Conservation (phyloP, 2,329 filamentous ascomycete genomes). For the Penicillium janthinellum region DNA sequence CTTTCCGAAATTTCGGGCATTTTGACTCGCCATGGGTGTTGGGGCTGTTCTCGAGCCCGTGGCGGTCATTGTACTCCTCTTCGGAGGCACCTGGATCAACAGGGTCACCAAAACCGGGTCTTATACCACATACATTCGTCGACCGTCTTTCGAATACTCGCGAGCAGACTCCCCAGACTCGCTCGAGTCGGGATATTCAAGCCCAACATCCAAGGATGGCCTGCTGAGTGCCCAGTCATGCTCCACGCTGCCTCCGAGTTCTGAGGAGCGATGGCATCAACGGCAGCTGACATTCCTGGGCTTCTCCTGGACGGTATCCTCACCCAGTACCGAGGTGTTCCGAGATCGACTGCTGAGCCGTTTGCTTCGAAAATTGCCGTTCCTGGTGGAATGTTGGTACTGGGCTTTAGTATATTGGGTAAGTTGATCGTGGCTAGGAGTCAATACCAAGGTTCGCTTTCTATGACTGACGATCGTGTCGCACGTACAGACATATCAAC, state of each 20-base stretch:
- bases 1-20: neutral
- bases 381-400: slow-evolving; percentile 75
- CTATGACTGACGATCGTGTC: neutral
- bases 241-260: slow-evolving; percentile 42
- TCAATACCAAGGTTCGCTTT: neutral
- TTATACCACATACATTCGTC: slow-evolving; percentile 19
- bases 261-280: slow-evolving; percentile 54
- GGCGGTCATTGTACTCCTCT: slow-evolving; percentile 61
- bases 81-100: slow-evolving; percentile 65
- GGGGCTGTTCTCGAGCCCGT: slow-evolving; percentile 64
- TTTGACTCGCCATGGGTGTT: slow-evolving; percentile 50
- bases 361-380: slow-evolving; percentile 67
- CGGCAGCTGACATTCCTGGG: slow-evolving; percentile 52
- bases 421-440: slow-evolving; percentile 33
- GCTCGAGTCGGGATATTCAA: slow-evolving; percentile 45
- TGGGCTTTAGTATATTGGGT: slow-evolving; percentile 79
- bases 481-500: slow-evolving; percentile 66
- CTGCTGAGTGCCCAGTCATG: slow-evolving; percentile 35
- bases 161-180: slow-evolving; percentile 40
- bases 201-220: slow-evolving; percentile 39
- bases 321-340: slow-evolving; percentile 65
- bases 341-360: slow-evolving; percentile 63
- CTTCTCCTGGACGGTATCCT: slow-evolving; percentile 52
- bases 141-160: slow-evolving; percentile 21
- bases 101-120: slow-evolving; percentile 45